Conservation (phyloP, 257 asterid species). For the Nicotiana tabacum region DNA sequence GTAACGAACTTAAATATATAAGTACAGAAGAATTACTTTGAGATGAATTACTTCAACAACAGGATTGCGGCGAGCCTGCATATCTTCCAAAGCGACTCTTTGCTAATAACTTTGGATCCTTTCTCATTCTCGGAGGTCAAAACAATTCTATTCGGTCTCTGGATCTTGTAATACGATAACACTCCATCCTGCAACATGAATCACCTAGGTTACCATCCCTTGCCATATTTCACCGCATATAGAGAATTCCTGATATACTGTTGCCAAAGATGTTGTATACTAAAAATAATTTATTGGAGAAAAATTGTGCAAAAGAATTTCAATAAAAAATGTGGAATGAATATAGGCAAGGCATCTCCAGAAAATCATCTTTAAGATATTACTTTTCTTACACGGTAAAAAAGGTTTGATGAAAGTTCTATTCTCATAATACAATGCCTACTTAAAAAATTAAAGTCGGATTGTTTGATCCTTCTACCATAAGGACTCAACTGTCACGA, state of each 20-base stretch:
- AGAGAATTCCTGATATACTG: slow-evolving; percentile 69
- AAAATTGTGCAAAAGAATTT: too few species aligned
- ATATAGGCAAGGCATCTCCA: too few species aligned
- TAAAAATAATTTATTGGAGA: too few species aligned
- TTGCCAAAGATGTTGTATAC: slow-evolving; percentile 63
- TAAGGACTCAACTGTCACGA: too few species aligned
- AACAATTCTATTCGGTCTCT: slow-evolving; percentile 75
- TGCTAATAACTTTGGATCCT: slow-evolving; percentile 80
- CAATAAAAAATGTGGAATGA: too few species aligned
- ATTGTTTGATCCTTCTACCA: too few species aligned
- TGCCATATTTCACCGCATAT: slow-evolving; percentile 93
- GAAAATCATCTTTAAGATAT: too few species aligned
- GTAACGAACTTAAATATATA: not conserved
- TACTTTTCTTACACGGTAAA: too few species aligned
- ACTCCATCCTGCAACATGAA: slow-evolving; percentile 93
- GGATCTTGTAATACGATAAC: slow-evolving; percentile 91
- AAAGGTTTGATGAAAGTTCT: too few species aligned
- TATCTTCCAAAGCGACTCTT: slow-evolving; percentile 55
- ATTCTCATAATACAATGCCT: too few species aligned
- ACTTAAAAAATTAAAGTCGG: too few species aligned
- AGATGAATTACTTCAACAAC: slow-evolving; percentile 84
- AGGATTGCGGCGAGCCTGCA: slow-evolving; percentile 44
- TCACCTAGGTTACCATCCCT: slow-evolving; percentile 97
- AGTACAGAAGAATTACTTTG: slow-evolving; percentile 34
- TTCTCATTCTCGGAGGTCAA: slow-evolving; percentile 55